Base-by-base conservation (phyloP, 202 grass and related monocot genomes). In the Bolboschoenoplectus hybrid region DNA sequence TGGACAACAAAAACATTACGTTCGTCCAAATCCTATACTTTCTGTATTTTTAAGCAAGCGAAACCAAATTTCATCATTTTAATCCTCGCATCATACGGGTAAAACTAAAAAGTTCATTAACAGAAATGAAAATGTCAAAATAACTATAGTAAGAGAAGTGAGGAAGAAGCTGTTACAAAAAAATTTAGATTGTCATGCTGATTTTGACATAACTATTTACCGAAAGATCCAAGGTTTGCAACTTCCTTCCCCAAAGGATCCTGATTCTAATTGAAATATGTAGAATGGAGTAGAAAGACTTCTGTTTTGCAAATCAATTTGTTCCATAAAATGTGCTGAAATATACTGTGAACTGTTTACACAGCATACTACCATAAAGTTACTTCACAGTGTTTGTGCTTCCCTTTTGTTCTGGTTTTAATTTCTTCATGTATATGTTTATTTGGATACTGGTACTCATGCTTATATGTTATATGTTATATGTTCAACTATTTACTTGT, bases 1-100 rank as follows among this genome's bases (percentile, higher is more conserved):
- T 90, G 67, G 93, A 95, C 93, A 82, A 98, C 7, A 98, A 3
- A 77, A 98, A 92, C 65, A 94, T 61, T n/a, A 87, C 83, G 86
- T 86, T 88, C 36, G 78, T 85, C 93, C 96, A 98, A 38, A 95
- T 45, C 85, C 87, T 91, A 81, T 92, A 98, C 38, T 80, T 89
- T 57, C 96, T 98, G 80, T 44, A 55, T 10, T 55, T 47, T 38
- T 36, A 85, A 80, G 5, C 13, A 9, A 43, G 49, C 12, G 58
- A 9, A 82, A 5, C 45, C 82, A 86, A 81, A 5, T 51, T 26
- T 26, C 26, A 12, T 5, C 20, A 56, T 0, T 69, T 47, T 51
- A 58, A 44, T 90, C 57, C 81, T 86, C 85, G 65, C 19, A 41
- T n/a, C 40, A 26, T 26, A 26, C 26, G 26, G 26, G 26, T 26